Conservation (phyloP, 1,284 basidiomycete genomes). For the Peniophora sp. region DNA sequence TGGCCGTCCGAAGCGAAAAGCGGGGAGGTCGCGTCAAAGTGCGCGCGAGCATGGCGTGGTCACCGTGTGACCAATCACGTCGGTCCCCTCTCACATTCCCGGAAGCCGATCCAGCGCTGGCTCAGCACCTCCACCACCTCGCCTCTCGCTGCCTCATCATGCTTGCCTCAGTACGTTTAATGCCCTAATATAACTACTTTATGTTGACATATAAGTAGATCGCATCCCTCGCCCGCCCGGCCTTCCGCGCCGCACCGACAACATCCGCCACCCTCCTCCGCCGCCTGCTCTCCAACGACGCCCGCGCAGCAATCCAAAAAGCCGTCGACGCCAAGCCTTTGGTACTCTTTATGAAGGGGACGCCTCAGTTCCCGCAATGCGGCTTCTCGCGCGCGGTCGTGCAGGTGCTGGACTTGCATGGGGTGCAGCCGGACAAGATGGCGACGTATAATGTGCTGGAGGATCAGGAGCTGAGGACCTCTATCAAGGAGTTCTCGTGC, state of each 20-base stretch:
- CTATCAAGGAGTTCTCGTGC: conserved; percentile 95
- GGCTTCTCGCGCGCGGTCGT: conserved; percentile 92
- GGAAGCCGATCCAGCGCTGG: too few species aligned
- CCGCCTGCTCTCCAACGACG: conserved; percentile 39
- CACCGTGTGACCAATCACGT: too few species aligned
- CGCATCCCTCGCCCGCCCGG: conserved; percentile 7
- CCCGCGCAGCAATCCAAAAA: conserved; percentile 38
- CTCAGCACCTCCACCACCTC: too few species aligned
- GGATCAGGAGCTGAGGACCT: conserved; percentile 75
- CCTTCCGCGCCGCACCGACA: conserved; percentile 1
- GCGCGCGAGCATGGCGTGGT: too few species aligned
- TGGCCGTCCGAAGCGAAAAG: too few species aligned
- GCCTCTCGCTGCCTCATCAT: too few species aligned
- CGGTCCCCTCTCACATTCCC: too few species aligned
- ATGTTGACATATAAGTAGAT: not conserved
- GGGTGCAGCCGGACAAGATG: conserved; percentile 73
- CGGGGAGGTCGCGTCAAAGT: too few species aligned
- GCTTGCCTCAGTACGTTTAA: too few species aligned
- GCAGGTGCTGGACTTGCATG: conserved; percentile 87
- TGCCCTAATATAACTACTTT: too few species aligned
- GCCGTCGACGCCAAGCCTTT: conserved; percentile 69
- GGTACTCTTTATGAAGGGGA: conserved; percentile 93
- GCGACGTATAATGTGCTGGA: conserved; percentile 87
- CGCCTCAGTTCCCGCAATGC: conserved; percentile 63
- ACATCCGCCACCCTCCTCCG: conserved; percentile 10